Base-by-base conservation (phyloP, 2,329 filamentous ascomycete genomes). In the Epichloe elymi region DNA sequence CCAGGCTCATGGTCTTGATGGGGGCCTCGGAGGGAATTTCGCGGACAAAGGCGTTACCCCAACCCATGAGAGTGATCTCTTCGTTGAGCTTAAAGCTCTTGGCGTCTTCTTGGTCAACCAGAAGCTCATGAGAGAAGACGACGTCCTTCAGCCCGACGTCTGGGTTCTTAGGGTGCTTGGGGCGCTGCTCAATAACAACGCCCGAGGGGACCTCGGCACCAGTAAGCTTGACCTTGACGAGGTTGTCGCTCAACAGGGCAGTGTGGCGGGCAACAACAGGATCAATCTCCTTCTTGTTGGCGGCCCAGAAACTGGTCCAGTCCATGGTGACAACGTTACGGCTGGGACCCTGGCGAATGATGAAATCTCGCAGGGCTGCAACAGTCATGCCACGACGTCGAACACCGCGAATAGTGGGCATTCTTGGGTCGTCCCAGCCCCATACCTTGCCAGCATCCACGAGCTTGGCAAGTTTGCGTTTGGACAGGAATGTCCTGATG, bases 11-110 rank as follows among this genome's bases (percentile, higher is more conserved):
- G 37, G 71, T 73, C 12, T 82, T 84, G 60, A 95, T 82, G 46
- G 79, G 72, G 11, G 74, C 74, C 17, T 69, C 67, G 33, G 71
- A 68, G 46, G 78, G 73, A 55, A 88, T 80, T 53, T 82, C 80
- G 51, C 82, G 79, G 23, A 93, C 85, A 57, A 89, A 79, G 12
- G 86, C 88, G 62, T 95, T 94, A 59, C 91, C 93, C 91, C 91
- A 97, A 66, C 86, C 86, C 91, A 96, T 96, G 41, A 96, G 76
- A 0, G 91, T 96, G 61, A 97, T 87, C 68, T 96, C 90, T 72
- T 97, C 91, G 63, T 85, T 83, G 54, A 85, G 76, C 60, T 81
- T 85, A 70, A 96, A 94, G 26, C 78, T 78, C 65, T 84, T 83
- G 55, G 85, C 88, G 61, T 97, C 91, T 44, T 77, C 85, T 69